A percentile compares a stretch with the other conserved stretches of the same genome.
Conservation (phyloP, 345 rosid genomes). For the Populus ilicifolia region DNA sequence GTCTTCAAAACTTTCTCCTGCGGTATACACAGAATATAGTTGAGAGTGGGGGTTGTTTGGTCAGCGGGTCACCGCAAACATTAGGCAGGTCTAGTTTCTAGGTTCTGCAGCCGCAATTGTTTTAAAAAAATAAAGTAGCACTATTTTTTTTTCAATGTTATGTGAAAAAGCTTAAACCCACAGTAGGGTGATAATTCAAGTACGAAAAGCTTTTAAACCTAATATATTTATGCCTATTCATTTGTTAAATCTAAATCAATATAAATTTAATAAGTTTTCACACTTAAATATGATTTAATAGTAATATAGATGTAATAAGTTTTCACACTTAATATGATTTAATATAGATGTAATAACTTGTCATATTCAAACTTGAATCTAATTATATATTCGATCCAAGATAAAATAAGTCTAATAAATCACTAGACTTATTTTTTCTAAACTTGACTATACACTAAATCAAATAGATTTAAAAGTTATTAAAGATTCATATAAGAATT, state of each 20-base stretch:
- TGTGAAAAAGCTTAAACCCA: no score
- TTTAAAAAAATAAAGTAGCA: no score
- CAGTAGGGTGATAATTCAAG: no score
- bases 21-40: not conserved
- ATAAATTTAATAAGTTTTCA: no score
- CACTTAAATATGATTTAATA: no score
- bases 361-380: rapidly evolving
- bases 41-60: not conserved
- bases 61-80: not conserved
- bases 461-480: rapidly evolving
- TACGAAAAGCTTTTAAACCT: no score
- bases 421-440: rapidly evolving
- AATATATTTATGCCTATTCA: no score
- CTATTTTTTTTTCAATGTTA: no score
- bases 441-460: no score
- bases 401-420: rapidly evolving
- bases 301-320: rapidly evolving
- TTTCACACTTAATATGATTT: no score
- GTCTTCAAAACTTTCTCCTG: conserved; percentile 41
- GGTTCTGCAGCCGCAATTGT: not conserved
- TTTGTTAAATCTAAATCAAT: rapidly evolving
- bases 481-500: no score
- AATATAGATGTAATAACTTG: rapidly evolving
- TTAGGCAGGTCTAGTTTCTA: not conserved
- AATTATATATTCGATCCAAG: rapidly evolving